phyloP scores from a whole-genome alignment of 768 basidiomycete genomes.

The Phallus indusiatus region DNA sequence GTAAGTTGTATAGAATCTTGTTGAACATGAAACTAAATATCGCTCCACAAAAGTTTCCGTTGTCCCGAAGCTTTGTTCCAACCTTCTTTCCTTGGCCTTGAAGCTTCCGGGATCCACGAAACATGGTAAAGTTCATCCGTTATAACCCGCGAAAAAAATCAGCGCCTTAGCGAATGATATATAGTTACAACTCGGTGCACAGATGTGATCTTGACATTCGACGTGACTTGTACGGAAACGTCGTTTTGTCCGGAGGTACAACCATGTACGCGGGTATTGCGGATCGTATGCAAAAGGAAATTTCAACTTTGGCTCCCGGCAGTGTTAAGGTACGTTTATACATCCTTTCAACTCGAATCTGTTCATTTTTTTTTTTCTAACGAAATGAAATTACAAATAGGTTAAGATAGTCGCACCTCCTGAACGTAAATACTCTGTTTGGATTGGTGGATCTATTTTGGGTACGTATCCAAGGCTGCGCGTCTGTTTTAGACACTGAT shows the following conservation, averaged over 20 bases:
- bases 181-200: conserved; percentile 49
- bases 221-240: conserved; percentile 72
- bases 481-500: conserved; percentile 16
- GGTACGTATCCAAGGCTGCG: background rate
- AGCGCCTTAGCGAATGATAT: background rate
- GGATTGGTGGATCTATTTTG: conserved; percentile 83
- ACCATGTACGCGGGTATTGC: conserved; percentile 97
- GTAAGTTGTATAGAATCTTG: conserved; percentile 17
- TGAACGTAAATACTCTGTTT: conserved; percentile 92
- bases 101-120: conserved; percentile 78
- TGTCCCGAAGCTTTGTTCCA: conserved; percentile 51
- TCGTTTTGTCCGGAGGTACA: conserved; percentile 60
- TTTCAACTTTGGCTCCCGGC: conserved; percentile 72
- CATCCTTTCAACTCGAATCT: background rate
- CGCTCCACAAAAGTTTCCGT: conserved; percentile 36
- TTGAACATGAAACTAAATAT: background rate
- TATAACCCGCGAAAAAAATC: background rate
- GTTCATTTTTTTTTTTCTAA: background rate
- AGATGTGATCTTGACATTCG: conserved; percentile 78
- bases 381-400: conserved; percentile 20
- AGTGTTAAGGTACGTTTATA: conserved; percentile 66
- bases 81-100: conserved; percentile 52
- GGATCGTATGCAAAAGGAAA: conserved; percentile 93
- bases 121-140: conserved; percentile 34
- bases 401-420: conserved; percentile 92